A percentile compares a stretch with the other conserved stretches of the same genome.
Evolutionary conservation across 805 yeast species (phyloP).

Genomic region (Blastobotrys parvus): DNA sequence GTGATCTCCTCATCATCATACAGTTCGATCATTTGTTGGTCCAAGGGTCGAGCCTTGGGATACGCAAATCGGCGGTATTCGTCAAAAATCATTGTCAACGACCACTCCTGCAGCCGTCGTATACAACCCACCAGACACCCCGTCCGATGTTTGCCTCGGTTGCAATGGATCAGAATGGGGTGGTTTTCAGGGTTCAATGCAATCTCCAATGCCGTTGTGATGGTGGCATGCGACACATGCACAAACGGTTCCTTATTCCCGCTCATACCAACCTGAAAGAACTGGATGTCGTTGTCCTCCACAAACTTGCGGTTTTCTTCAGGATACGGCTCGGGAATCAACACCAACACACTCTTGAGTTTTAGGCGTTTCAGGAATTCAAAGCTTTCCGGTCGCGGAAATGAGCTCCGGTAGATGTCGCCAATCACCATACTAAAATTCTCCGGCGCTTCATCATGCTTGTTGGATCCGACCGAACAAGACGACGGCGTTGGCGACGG

Average conservation of each 20-base stretch:
- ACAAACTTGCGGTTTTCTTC: conserved; percentile 61
- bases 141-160: conserved; percentile 93
- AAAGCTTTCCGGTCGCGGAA: conserved; percentile 82
- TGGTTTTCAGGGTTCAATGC: conserved; percentile 81
- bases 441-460: conserved; percentile 67
- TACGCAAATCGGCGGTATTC: conserved; percentile 91
- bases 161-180: conserved; percentile 89
- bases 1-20: conserved; percentile 63
- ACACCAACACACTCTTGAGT: conserved; percentile 68
- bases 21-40: conserved; percentile 90
- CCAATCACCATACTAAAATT: conserved; percentile 81
- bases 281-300: conserved; percentile 47
- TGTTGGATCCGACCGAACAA: too few relatives aligned
- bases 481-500: too few relatives aligned
- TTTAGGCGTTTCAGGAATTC: conserved; percentile 52
- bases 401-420: conserved; percentile 75
- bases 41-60: conserved; percentile 92
- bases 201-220: conserved; percentile 73
- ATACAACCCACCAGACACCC: conserved; percentile 95
- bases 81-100: conserved; percentile 86
- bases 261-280: conserved; percentile 85
- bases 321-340: conserved; percentile 91
- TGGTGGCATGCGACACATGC: conserved; percentile 46
- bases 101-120: conserved; percentile 84
- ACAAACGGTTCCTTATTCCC: conserved; percentile 57